Percentiles rank a stretch among this genome's conserved stretches.
phyloP scores from a whole-genome alignment of 306 rosid genomes.

The Hippophae tibetana region DNA sequence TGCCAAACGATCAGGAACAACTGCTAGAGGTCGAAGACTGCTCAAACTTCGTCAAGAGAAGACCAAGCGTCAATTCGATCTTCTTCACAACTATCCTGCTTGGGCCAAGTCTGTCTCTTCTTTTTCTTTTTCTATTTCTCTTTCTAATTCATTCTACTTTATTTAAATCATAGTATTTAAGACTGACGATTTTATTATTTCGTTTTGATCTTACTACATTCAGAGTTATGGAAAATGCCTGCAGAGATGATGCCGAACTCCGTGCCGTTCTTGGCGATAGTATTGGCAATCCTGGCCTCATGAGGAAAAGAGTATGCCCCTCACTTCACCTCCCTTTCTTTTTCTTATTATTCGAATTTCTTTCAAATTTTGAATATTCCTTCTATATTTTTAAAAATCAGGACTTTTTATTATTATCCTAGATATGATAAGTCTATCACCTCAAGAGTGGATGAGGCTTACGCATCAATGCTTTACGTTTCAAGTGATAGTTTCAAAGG shows the following conservation, averaged over 20 bases:
- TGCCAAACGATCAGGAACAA: conserved; percentile 66
- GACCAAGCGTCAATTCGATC: conserved; percentile 56
- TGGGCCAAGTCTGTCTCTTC: conserved; percentile 66
- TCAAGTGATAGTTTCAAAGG: too few relatives aligned
- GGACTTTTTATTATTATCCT: not conserved
- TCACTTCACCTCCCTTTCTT: too few relatives aligned
- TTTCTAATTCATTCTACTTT: not conserved
- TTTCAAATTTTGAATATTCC: not conserved
- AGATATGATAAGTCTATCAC: too few relatives aligned
- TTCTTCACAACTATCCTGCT: conserved; percentile 61
- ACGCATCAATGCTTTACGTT: too few relatives aligned
- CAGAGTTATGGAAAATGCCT: conserved; percentile 72
- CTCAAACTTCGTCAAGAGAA: conserved; percentile 78
- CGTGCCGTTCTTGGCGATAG: conserved; percentile 83
- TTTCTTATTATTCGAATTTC: not conserved
- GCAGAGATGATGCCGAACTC: conserved; percentile 72
- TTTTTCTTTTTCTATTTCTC: not conserved
- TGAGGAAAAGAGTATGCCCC: conserved; percentile 56
- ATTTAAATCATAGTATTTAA: not conserved
- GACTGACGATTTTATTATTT: too few relatives aligned
- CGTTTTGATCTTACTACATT: not conserved
- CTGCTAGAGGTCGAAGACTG: conserved; percentile 70
- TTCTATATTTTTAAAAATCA: not conserved
- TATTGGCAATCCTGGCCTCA: conserved; percentile 77
- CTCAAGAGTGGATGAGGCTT: too few relatives aligned